phyloP scores from a whole-genome alignment of 2,329 filamentous ascomycete species.

The Pseudocercospora vitis region DNA sequence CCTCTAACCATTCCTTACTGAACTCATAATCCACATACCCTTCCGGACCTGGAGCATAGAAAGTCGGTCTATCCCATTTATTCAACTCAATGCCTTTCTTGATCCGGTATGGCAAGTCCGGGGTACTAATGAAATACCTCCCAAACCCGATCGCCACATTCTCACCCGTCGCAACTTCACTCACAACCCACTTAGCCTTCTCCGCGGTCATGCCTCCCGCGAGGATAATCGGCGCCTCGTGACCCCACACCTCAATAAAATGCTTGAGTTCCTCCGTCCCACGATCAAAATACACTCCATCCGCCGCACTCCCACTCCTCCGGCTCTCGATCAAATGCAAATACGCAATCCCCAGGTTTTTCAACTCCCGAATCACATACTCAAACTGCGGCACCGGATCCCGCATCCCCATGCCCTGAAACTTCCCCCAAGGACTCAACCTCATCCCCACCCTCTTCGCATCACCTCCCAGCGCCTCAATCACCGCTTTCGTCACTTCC shows the following conservation, averaged over 20 bases:
- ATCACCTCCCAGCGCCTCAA: conserved; percentile 55
- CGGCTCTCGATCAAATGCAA: conserved; percentile 41
- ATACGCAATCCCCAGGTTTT: conserved; percentile 58
- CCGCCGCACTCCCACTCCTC: conserved; percentile 35
- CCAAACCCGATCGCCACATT: conserved; percentile 52
- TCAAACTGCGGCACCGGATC: conserved; percentile 65
- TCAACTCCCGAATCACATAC: conserved; percentile 55
- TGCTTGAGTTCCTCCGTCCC: conserved; percentile 24
- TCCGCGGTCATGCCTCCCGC: conserved; percentile 46
- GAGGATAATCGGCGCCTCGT: conserved; percentile 38
- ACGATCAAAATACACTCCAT: conserved; percentile 40
- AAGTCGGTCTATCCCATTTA: conserved; percentile 49
- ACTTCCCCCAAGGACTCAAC: conserved; percentile 60
- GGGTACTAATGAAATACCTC: conserved; percentile 51
- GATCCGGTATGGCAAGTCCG: conserved; percentile 51
- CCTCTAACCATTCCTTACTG: conserved; percentile 35
- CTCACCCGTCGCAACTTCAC: conserved; percentile 45
- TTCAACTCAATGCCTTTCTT: conserved; percentile 46
- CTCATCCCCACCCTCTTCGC: conserved; percentile 51
- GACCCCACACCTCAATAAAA: conserved; percentile 29
- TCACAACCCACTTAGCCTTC: conserved; percentile 39
- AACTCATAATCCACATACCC: conserved; percentile 48
- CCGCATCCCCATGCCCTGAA: conserved; percentile 57
- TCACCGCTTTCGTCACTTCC: conserved; percentile 55
- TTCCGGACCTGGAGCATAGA: conserved; percentile 45